Percentiles rank a stretch among this genome's conserved stretches.
These are phyloP conservation scores for Thamnidium elegans DNA, from an alignment of 192 early-diverging fungal genomes.

Conservation along the genomic window DNA sequence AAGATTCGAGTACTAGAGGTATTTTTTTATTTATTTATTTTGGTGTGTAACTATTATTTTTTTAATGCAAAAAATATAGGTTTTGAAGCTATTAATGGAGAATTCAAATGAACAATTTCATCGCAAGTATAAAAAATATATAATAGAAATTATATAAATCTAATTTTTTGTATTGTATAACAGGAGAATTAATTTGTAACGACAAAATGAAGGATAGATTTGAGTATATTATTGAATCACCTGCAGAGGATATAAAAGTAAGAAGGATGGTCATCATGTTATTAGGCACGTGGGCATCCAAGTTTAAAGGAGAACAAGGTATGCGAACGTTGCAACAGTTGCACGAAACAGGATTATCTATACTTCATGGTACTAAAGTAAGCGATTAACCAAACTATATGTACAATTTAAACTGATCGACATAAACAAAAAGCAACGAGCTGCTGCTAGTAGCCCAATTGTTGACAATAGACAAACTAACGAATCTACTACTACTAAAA, in stretches of 20 bases:
- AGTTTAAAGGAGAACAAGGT: slow-evolving; percentile 35
- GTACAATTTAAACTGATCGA: too few relatives aligned
- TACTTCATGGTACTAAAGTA: slow-evolving; percentile 4
- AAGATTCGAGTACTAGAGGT: slow-evolving; percentile 34
- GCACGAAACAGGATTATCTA: slow-evolving; percentile 24
- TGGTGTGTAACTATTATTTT: too few relatives aligned
- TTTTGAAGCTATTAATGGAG: slow-evolving; percentile 35
- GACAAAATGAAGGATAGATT: slow-evolving; percentile 35
- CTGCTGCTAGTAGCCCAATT: background rate
- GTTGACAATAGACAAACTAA: background rate
- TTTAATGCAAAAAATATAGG: slow-evolving; percentile 7
- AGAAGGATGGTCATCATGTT: slow-evolving; percentile 23
- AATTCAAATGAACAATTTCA: slow-evolving; percentile 33
- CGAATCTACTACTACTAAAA: background rate
- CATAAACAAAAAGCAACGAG: background rate
- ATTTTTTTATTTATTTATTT: background rate
- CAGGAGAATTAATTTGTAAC: slow-evolving; percentile 24
- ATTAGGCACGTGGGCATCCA: slow-evolving; percentile 31
- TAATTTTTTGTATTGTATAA: background rate
- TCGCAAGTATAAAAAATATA: slow-evolving; percentile 14
- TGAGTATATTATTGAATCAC: slow-evolving; percentile 21
- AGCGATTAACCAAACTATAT: background rate
- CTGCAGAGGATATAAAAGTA: slow-evolving; percentile 30
- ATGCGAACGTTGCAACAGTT: slow-evolving; percentile 19
- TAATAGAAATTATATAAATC: background rate